These are phyloP conservation scores for Apiospora pterosperma DNA, from an alignment of 2,329 filamentous ascomycete genomes.

Conservation along the genomic window DNA sequence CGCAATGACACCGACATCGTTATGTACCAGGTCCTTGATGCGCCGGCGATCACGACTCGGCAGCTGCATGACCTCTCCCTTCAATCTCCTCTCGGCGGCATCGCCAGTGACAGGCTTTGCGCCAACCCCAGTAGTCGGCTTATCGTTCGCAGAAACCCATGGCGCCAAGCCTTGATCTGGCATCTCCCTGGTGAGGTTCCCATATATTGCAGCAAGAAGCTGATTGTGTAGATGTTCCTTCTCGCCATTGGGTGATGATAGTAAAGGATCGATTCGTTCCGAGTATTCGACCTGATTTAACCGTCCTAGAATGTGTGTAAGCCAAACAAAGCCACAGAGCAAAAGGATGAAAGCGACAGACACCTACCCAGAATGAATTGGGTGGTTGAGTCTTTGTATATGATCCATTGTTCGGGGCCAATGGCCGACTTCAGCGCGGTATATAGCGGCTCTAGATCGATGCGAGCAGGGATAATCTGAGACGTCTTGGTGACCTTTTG, in stretches of 20 bases:
- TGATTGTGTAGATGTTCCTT: conserved; percentile 65
- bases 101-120: conserved; percentile 63
- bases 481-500: conserved; percentile 56
- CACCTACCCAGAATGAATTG: conserved; percentile 60
- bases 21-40: conserved; percentile 61
- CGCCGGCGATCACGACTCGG: conserved; percentile 63
- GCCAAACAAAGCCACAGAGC: conserved; percentile 1
- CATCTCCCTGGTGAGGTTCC: conserved; percentile 67
- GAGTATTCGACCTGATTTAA: conserved; percentile 61
- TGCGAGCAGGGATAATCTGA: conserved; percentile 61
- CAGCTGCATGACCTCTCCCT: conserved; percentile 68
- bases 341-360: background rate
- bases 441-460: conserved; percentile 65
- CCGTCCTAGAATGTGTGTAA: conserved; percentile 43
- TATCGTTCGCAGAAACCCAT: conserved; percentile 71
- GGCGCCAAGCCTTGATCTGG: conserved; percentile 65
- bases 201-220: conserved; percentile 63
- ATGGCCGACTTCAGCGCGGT: conserved; percentile 58
- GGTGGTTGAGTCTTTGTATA: conserved; percentile 61
- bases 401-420: conserved; percentile 58
- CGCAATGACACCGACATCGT: conserved; percentile 48
- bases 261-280: conserved; percentile 56
- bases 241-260: conserved; percentile 54
- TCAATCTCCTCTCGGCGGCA: conserved; percentile 61
- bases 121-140: conserved; percentile 53